Conservation (phyloP, 192 early-diverging fungal genomes). For the Thamnidium elegans region DNA sequence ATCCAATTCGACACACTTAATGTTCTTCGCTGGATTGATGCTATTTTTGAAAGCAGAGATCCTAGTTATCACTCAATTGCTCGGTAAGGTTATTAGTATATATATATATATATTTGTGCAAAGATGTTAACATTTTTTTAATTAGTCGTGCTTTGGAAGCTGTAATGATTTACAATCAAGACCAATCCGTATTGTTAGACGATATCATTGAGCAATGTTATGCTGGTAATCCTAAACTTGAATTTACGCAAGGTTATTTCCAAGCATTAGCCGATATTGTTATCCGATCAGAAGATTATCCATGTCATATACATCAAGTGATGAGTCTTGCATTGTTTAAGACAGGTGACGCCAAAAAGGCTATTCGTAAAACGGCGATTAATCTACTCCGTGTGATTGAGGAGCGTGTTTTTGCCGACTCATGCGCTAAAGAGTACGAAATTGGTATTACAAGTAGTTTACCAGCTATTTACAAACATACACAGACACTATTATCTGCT, state of each 20-base stretch:
- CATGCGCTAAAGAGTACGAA: slow-evolving; percentile 61
- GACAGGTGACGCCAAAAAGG: slow-evolving; percentile 65
- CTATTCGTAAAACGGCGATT: slow-evolving; percentile 69
- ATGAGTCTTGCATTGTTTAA: slow-evolving; percentile 77
- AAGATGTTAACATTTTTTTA: neutral
- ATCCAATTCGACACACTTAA: slow-evolving; percentile 52
- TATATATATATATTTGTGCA: neutral
- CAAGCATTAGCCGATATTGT: slow-evolving; percentile 71
- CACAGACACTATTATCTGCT: slow-evolving; percentile 67
- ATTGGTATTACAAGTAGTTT: slow-evolving; percentile 68
- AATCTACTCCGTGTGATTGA: slow-evolving; percentile 71
- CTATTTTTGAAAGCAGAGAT: slow-evolving; percentile 59
- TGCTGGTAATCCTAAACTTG: slow-evolving; percentile 54
- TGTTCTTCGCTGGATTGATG: slow-evolving; percentile 61
- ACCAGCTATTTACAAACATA: slow-evolving; percentile 76
- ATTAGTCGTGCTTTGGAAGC: slow-evolving; percentile 62
- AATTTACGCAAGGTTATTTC: slow-evolving; percentile 73
- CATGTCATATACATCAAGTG: slow-evolving; percentile 59
- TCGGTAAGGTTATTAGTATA: slow-evolving; percentile 33
- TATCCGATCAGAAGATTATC: slow-evolving; percentile 56
- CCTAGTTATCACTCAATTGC: slow-evolving; percentile 52
- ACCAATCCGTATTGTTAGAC: slow-evolving; percentile 54
- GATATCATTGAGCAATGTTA: slow-evolving; percentile 73
- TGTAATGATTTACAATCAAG: slow-evolving; percentile 60
- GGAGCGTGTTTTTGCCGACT: slow-evolving; percentile 56